Evolutionary conservation across 257 asterid genomes (phyloP), one percentile per base, ranked within the genome.

Genomic region (Solanum chiquidenum): DNA sequence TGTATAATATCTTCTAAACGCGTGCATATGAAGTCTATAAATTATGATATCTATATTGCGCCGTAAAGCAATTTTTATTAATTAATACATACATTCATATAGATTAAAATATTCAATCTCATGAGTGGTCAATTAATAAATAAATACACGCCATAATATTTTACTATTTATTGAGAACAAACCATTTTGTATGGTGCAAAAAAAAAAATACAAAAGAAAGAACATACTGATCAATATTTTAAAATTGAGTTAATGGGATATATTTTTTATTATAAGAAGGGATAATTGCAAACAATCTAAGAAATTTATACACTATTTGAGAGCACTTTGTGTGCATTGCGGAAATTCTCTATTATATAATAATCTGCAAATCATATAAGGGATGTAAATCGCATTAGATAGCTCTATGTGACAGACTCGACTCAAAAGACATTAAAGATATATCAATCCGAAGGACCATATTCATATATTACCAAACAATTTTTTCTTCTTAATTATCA

Each of bases 331-430:
- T 4, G 34, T 33, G 34, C 34, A 33, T 4, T 33, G 34, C 34
- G 34, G 34, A 33, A 33, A 33, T 33, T 33, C 34, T 3, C 34
- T 4, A 33, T 33, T 33, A 33, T 33, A 33, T 33, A 33, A 33
- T 33, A 33, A 4, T 33, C 34, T 33, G 34, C 34, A 33, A 33
- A 33, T 33, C 34, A 33, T 29, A 29, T 29, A 29, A 29, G 31
- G 31, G 31, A 29, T 29, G 31, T 52, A 52, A 52, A 52, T 1
- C 0, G 4, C 23, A 52, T 0, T 18, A 16, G 9, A 8, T 6
- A 16, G 6, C 0, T 6, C 0, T 16, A 16, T 16, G 1, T 16
- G 6, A 52, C 1, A 52, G 0, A 4, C 2, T 16, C 1, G 9
- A 52, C 1, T 16, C 9, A 52, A 52, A 52, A 16, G 3, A 29